Conservation (phyloP, 2,329 filamentous ascomycete genomes). For the Chalaropsis ovoidea region DNA sequence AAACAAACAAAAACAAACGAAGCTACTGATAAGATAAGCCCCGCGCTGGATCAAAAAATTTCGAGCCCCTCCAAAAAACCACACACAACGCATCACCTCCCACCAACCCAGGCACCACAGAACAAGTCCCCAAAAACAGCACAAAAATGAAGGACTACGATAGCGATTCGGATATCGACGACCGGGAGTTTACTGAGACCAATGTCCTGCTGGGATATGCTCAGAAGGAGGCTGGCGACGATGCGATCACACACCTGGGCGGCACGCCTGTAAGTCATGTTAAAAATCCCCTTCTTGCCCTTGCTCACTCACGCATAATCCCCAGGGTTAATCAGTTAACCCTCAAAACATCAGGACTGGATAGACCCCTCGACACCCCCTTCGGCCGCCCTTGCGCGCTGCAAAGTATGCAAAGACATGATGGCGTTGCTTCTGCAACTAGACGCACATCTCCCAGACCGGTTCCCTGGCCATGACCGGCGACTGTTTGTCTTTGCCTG, state of each 20-base stretch:
- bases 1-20: slow-evolving; percentile 14
- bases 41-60: slow-evolving; percentile 34
- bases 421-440: slow-evolving; percentile 84
- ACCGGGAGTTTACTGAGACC: slow-evolving; percentile 64
- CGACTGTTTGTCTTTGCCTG: slow-evolving; percentile 82
- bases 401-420: slow-evolving; percentile 73
- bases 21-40: slow-evolving; percentile 30
- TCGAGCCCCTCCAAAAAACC: slow-evolving; percentile 34
- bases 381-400: slow-evolving; percentile 67
- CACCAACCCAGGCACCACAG: slow-evolving; percentile 6
- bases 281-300: background rate
- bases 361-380: slow-evolving; percentile 60
- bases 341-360: slow-evolving; percentile 59
- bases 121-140: background rate
- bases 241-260: slow-evolving; percentile 78
- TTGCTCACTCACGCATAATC: background rate
- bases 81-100: slow-evolving; percentile 15
- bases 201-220: slow-evolving; percentile 86
- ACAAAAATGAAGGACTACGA: slow-evolving; percentile 64
- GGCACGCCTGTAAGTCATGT: slow-evolving; percentile 62
- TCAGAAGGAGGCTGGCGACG: slow-evolving; percentile 65
- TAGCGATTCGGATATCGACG: slow-evolving; percentile 67
- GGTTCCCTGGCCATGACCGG: slow-evolving; percentile 77
- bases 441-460: slow-evolving; percentile 77
- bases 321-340: slow-evolving; percentile 21